Evolutionary conservation across 176 grass and related monocot genomes (phyloP).

Genomic region (Rhipidocladum racemiflorum): DNA sequence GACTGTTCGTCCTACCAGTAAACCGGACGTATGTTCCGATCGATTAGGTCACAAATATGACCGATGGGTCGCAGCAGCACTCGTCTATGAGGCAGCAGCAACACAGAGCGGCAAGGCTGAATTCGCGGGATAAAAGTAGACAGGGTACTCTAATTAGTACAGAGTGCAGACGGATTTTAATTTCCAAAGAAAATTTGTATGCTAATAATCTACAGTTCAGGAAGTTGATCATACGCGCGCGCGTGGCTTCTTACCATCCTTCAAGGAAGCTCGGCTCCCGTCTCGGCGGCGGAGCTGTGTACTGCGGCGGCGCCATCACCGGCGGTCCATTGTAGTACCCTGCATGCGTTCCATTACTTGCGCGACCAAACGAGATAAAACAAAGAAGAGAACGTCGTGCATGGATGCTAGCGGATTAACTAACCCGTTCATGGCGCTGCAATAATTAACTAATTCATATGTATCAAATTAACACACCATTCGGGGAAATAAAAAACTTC

Average conservation of each 20-base stretch:
- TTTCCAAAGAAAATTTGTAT: background rate
- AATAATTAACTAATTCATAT: background rate
- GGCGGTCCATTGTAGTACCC: slow-evolving; percentile 59
- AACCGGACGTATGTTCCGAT: background rate
- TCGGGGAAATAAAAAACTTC: background rate
- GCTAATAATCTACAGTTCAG: background rate
- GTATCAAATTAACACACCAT: background rate
- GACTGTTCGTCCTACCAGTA: background rate
- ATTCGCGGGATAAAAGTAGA: background rate
- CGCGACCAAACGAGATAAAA: background rate
- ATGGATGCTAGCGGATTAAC: background rate
- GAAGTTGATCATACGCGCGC: background rate
- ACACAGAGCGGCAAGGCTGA: slow-evolving; percentile 57
- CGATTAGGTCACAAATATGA: slow-evolving; percentile 41
- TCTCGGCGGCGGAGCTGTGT: slow-evolving; percentile 46
- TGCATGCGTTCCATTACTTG: background rate
- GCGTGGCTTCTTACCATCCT: slow-evolving; percentile 46
- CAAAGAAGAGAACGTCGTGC: background rate
- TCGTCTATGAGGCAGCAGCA: slow-evolving; percentile 74
- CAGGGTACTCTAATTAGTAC: background rate
- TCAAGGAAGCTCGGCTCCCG: slow-evolving; percentile 53
- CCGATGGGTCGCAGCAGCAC: slow-evolving; percentile 69
- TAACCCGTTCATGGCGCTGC: background rate
- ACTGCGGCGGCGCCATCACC: slow-evolving; percentile 62
- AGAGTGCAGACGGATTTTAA: background rate